phyloP scores from a whole-genome alignment of 1,284 basidiomycete genomes.

The Sanghuangporus weigelae region DNA sequence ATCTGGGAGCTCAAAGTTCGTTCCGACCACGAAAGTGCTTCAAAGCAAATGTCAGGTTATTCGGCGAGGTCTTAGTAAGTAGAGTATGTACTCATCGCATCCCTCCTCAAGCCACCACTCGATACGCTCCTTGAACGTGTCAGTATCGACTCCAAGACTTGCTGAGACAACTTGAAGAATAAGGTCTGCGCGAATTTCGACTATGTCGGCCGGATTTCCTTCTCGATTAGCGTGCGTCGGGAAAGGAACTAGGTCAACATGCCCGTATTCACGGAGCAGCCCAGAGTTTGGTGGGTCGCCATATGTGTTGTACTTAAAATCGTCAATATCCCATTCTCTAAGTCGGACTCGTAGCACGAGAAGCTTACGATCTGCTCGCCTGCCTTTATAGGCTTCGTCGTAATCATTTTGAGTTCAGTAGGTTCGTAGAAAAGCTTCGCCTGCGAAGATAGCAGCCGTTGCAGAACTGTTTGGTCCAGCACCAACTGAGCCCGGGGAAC shows the following conservation, averaged over 20 bases:
- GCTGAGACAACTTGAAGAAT: constrained; percentile 39
- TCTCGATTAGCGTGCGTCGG: constrained; percentile 28
- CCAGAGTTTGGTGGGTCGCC: constrained; percentile 94
- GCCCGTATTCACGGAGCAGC: constrained; percentile 88
- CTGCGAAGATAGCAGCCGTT: constrained; percentile 34
- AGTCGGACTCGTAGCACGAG: not conserved
- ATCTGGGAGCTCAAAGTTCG: constrained; percentile 52
- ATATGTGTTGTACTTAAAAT: constrained; percentile 91
- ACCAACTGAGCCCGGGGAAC: not conserved
- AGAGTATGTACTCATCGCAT: constrained; percentile 75
- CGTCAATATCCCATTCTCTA: not conserved
- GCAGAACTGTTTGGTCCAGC: no score
- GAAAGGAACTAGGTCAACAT: constrained; percentile 76
- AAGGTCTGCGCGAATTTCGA: constrained; percentile 81
- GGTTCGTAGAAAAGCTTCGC: constrained; percentile 84
- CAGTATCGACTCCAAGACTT: constrained; percentile 23
- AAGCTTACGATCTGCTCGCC: constrained; percentile 85
- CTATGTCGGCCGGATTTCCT: constrained; percentile 85
- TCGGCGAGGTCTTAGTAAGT: not conserved
- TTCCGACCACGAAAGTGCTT: constrained; percentile 61
- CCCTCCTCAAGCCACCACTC: constrained; percentile 91
- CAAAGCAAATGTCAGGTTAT: constrained; percentile 12
- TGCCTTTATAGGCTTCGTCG: constrained; percentile 67
- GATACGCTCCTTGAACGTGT: constrained; percentile 52
- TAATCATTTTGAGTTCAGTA: constrained; percentile 70